Percentiles rank a stretch among this genome's conserved stretches.
These are phyloP conservation scores for Thraustochytrium sp. DNA, from an alignment of 352 stramenopile genomes.

Conservation along the genomic window DNA sequence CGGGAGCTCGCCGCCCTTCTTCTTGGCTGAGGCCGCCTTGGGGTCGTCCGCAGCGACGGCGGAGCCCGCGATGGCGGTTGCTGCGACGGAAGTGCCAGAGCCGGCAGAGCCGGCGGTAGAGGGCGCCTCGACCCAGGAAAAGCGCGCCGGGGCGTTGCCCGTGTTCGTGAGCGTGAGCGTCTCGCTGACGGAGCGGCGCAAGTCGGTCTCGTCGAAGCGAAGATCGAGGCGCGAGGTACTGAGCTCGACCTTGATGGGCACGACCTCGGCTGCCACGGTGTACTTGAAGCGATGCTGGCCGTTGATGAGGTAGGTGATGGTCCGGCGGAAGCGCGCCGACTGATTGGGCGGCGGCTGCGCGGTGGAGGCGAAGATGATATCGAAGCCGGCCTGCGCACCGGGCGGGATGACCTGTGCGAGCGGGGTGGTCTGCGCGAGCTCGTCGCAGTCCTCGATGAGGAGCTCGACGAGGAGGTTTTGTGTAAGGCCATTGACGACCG, in stretches of 20 bases:
- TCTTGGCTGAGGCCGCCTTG: background rate
- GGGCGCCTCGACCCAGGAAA: constrained; percentile 60
- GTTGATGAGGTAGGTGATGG: constrained; percentile 75
- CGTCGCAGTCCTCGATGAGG: constrained; percentile 23
- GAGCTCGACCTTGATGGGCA: constrained; percentile 73
- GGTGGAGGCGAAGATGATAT: constrained; percentile 70
- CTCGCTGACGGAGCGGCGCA: constrained; percentile 46
- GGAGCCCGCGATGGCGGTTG: no score
- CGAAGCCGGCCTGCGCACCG: constrained; percentile 70
- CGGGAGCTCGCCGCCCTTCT: background rate
- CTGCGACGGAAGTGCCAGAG: no score
- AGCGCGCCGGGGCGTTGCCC: constrained; percentile 75
- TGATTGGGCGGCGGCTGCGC: constrained; percentile 51
- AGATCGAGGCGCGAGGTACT: constrained; percentile 61
- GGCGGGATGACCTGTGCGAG: constrained; percentile 76
- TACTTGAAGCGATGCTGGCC: constrained; percentile 71
- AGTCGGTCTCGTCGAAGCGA: constrained; percentile 58
- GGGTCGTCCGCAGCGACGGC: no score
- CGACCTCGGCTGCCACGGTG: constrained; percentile 72
- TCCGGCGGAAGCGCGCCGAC: constrained; percentile 70
- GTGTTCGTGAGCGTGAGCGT: constrained; percentile 70
- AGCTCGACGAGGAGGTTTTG: constrained; percentile 67
- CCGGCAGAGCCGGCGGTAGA: background rate
- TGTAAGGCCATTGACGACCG: constrained; percentile 74
- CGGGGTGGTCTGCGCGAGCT: constrained; percentile 48